Evolutionary conservation across 441 rosid genomes (phyloP), one percentile per base, ranked within the genome.

Genomic region (Macaranga tanarius): DNA sequence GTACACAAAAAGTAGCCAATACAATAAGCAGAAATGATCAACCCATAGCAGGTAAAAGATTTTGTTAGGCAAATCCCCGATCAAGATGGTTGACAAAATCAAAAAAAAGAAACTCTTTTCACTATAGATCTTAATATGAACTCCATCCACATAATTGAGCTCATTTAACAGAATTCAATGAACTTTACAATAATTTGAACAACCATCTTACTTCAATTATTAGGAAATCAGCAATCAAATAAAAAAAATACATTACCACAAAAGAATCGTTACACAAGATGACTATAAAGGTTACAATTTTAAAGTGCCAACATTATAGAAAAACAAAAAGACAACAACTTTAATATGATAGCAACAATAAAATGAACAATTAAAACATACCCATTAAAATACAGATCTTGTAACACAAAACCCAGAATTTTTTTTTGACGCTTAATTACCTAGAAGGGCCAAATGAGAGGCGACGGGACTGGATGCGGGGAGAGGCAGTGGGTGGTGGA

Each of bases 391-490:
- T 31, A 1, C 16, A 25, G 56, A 65, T 65, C 57, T 48, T 15
- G 22, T 25, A 17, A 25, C 42, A 65, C 42, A 23, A 47, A 65
- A n/a, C 17, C 2, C 5, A 65, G 10, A 16, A 26, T 16, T 47
- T 26, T 13, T 25, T 20, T 42, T 42, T 42, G 38, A 34, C 2
- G 38, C 6, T 34, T 34, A 34, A 34, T 34, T 42, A 91, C 95
- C 96, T 90, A 66, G 89, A 83, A 67, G 84, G 75, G 20, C 83
- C 73, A 63, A 85, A 83, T 69, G 89, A 84, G 62, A 84, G 44
- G 76, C 90, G 89, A 72, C 89, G 90, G 51, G 87, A 79, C 48
- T 76, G 84, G 16, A 73, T 76, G 72, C 89, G 89, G 20, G 93
- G 81, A 6, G 87, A 26, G 54, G 89, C 73, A 65, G 80, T 50